These are phyloP conservation scores for Russula lepida DNA, from an alignment of 768 basidiomycete species.

Conservation along the genomic window DNA sequence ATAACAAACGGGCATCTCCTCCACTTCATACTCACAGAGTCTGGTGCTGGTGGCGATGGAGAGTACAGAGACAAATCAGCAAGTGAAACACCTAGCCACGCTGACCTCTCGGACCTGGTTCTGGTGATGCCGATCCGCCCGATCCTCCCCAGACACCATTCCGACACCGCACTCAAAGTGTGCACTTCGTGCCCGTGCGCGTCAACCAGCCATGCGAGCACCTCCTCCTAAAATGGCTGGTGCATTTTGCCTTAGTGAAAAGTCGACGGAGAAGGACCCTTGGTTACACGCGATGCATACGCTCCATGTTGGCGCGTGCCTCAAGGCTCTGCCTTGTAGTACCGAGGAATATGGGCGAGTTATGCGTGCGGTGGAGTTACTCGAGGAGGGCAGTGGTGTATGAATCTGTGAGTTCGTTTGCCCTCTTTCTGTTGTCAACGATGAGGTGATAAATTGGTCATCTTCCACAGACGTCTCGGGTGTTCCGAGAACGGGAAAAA, in stretches of 20 bases:
- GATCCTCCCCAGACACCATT: slow-evolving; percentile 43
- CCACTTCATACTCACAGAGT: too few relatives aligned
- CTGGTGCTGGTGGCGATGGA: slow-evolving; percentile 11
- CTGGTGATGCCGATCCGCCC: slow-evolving; percentile 13
- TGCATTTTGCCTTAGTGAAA: slow-evolving; percentile 31
- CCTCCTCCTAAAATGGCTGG: slow-evolving; percentile 32
- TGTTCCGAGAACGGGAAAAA: slow-evolving; percentile 98
- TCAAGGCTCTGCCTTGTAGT: slow-evolving; percentile 82
- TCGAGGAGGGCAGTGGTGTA: slow-evolving; percentile 93
- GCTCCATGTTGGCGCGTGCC: slow-evolving; percentile 87
- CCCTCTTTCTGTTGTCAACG: too few relatives aligned
- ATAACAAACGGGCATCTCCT: too few relatives aligned
- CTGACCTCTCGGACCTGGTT: slow-evolving; percentile 22
- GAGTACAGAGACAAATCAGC: slow-evolving; percentile 22
- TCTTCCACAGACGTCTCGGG: slow-evolving; percentile 80
- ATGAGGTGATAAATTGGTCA: not conserved
- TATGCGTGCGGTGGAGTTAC: slow-evolving; percentile 64
- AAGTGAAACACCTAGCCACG: slow-evolving; percentile 31
- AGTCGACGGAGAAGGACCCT: slow-evolving; percentile 54
- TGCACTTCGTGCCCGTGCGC: slow-evolving; percentile 17
- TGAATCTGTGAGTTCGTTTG: slow-evolving; percentile 79
- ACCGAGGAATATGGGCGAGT: slow-evolving; percentile 78
- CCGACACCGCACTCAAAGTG: slow-evolving; percentile 25
- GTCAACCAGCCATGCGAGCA: slow-evolving; percentile 25
- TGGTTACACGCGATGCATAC: slow-evolving; percentile 86